Conservation (phyloP, 768 basidiomycete genomes). For the Lepiota subincarnata region DNA sequence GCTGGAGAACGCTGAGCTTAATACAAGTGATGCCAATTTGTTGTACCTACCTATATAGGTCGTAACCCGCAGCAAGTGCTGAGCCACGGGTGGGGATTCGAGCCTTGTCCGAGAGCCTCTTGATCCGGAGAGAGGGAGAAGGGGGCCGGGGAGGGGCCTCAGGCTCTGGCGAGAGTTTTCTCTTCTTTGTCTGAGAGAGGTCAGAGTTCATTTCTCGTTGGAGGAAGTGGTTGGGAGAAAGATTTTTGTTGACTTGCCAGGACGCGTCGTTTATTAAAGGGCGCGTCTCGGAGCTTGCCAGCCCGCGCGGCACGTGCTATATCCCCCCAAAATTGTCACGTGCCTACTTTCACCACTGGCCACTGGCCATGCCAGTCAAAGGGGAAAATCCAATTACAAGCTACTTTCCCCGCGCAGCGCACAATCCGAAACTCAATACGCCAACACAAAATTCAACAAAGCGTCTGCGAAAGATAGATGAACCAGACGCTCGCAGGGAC, state of each 20-base stretch:
- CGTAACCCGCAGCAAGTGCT: slow-evolving; percentile 86
- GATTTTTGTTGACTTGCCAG: background rate
- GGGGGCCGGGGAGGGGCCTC: slow-evolving; percentile 31
- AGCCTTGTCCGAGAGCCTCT: slow-evolving; percentile 79
- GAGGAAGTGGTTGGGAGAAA: slow-evolving; percentile 7
- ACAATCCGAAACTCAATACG: background rate
- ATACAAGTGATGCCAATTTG: slow-evolving; percentile 4
- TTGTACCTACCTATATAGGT: slow-evolving; percentile 78
- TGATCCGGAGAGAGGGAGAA: slow-evolving; percentile 64
- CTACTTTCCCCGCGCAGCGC: slow-evolving; percentile 16
- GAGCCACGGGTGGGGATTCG: slow-evolving; percentile 85
- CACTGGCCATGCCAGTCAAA: slow-evolving; percentile 16
- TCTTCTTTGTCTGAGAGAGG: slow-evolving; percentile 48
- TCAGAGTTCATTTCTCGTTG: slow-evolving; percentile 18
- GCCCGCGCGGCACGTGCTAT: slow-evolving; percentile 23
- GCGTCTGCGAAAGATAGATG: background rate
- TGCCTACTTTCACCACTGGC: background rate
- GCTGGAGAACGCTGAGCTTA: slow-evolving; percentile 33
- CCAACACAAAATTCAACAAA: background rate
- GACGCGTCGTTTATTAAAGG: slow-evolving; percentile 12
- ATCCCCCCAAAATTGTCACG: slow-evolving; percentile 27
- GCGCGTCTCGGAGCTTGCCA: slow-evolving; percentile 36
- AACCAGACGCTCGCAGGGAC: background rate
- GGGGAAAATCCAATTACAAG: slow-evolving; percentile 20
- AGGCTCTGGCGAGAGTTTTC: slow-evolving; percentile 46